Evolutionary conservation across 257 asterid genomes (phyloP), one percentile per base, ranked within the genome.

Genomic region (Lavandula angustifolia): DNA sequence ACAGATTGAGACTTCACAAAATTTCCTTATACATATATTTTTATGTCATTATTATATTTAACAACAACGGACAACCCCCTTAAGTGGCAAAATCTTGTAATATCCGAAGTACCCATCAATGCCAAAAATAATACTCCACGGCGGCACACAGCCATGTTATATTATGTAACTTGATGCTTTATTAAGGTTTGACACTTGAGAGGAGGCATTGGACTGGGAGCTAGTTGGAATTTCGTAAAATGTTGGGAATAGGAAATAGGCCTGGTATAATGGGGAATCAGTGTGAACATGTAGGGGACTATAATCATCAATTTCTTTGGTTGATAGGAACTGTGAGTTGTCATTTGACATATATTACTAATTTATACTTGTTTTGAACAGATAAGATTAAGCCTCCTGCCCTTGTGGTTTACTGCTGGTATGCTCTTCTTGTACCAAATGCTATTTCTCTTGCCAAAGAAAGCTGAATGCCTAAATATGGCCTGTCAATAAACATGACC

Each of bases 361-460:
- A 60, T 59, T 80, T 59, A 54, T 65, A 46, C 73, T 67, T 78
- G 54, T 74, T 52, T 67, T 72, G 58, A 67, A 70, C 96, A 87
- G 95, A 77, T 88, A 57, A 82, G 85, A 42, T 54, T 71, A 62
- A 46, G 71, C 69, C 91, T 86, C 75, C 85, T 91, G 67, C 94
- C 96, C 13, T 72, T 86, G 80, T 81, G 88, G 79, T 88, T 73
- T 80, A 83, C 76, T 71, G 82, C 88, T 63, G 98, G 96, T 91
- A 84, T 71, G 75, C 55, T 35, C 62, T 69, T 64, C 56, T 58
- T 66, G 35, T 41, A 48, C 11, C 37, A 43, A 32, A 70, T 67
- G 14, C 70, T 17, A 58, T 44, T 53, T 35, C n/a, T 64, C 56
- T 37, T 58, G 66, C 79, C 60, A 34, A 61, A 62, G 49, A 51